These are phyloP conservation scores for Xylaria intraflava DNA, from an alignment of 495 filamentous ascomycete genomes.

Conservation along the genomic window DNA sequence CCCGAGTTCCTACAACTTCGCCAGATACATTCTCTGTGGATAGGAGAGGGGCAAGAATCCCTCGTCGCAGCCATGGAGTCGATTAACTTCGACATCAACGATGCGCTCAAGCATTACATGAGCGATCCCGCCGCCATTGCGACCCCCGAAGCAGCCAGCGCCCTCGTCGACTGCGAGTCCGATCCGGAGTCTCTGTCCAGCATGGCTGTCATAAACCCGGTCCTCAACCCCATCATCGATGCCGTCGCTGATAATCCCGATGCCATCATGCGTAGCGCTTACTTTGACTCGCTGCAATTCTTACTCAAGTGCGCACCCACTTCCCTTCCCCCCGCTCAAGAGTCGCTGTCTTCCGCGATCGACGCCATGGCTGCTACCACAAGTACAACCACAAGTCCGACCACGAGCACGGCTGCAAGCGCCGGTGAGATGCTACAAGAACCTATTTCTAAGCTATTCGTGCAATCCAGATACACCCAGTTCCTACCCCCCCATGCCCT, in stretches of 20 bases:
- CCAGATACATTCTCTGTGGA: conserved; percentile 6
- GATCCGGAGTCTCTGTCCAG: conserved; percentile 79
- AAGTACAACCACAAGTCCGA: conserved; percentile 5
- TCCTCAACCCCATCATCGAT: conserved; percentile 90
- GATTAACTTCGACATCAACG: conserved; percentile 87
- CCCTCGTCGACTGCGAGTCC: conserved; percentile 82
- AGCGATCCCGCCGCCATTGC: conserved; percentile 77
- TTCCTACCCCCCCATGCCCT: conserved; percentile 71
- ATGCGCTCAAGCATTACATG: conserved; percentile 91
- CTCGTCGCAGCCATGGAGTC: conserved; percentile 55
- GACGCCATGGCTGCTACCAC: background rate
- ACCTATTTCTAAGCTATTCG: conserved; percentile 58
- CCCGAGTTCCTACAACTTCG: background rate
- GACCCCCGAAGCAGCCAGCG: conserved; percentile 80
- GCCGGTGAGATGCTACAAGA: too few relatives aligned
- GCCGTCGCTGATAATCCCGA: conserved; percentile 87
- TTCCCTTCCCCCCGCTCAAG: conserved; percentile 35
- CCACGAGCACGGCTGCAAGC: background rate
- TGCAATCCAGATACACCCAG: conserved; percentile 69
- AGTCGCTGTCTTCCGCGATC: background rate
- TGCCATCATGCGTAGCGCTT: conserved; percentile 65
- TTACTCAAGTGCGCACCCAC: conserved; percentile 87
- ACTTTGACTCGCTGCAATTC: conserved; percentile 91
- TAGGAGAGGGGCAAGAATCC: conserved; percentile 9
- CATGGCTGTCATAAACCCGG: conserved; percentile 66